Base-by-base conservation (phyloP, 352 stramenopile species). In the Phytophthora pini region DNA sequence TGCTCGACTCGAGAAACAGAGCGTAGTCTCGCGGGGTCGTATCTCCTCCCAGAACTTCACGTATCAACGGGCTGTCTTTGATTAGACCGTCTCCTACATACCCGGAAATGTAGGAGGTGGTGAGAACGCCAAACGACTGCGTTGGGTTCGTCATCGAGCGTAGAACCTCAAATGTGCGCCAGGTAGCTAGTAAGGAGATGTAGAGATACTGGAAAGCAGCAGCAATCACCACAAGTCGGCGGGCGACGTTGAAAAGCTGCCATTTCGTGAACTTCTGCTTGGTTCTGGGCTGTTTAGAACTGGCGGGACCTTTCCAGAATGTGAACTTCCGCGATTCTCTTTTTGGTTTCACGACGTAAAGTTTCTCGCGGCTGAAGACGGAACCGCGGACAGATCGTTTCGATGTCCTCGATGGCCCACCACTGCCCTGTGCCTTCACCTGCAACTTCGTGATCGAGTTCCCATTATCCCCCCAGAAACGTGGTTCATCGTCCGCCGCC, bases 301-400 rank as follows among this genome's bases (percentile, higher is more conserved):
- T n/a, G 36, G 8, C 12, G 12, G 31, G 50, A 20, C 32, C 20
- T 4, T 40, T 55, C 55, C 55, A 41, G 6, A 38, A 32, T 13
- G 39, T 49, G n/a, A 24, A 24, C 22, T 31, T 60, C 56, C 27
- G 56, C 0, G 22, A 36, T 12, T 45, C 17, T 1, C 11, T 29
- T 45, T 8, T 13, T 45, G 5, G 17, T 20, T 38, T 36, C 2
- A 67, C 43, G 26, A 51, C 26, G 59, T 67, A 67, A 4, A 45
- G 5, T 2, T 43, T 60, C 43, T 65, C 56, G 3, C 58, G 51
- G 29, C 41, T 62, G 2, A 58, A 40, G 4, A 62, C 7, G 22
- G 57, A 56, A 8, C 34, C 34, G 6, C 40, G 77, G 76, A 54
- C 89, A 89, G 7, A 89, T 96, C 66, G 84, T 98, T 61, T 82